Evolutionary conservation across 176 grass and related monocot genomes (phyloP).

Genomic region (Zoysia japonica): DNA sequence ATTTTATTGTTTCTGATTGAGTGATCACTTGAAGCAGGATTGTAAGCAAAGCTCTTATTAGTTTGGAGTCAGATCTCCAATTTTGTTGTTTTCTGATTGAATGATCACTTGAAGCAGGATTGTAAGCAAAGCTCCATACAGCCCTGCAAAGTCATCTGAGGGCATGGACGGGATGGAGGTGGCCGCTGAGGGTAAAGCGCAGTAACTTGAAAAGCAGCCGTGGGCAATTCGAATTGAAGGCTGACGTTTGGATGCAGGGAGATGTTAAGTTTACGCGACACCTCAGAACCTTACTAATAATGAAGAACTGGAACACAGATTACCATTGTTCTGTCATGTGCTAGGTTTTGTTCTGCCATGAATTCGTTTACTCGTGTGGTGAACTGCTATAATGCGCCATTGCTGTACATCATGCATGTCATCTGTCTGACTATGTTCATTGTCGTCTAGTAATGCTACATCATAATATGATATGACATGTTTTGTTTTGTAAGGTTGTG

Average conservation of each 20-base stretch:
- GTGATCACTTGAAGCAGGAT: slow-evolving; percentile 49
- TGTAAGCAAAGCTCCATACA: slow-evolving; percentile 79
- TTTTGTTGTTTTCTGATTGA: slow-evolving; percentile 11
- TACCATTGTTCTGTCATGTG: slow-evolving; percentile 27
- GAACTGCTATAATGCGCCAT: slow-evolving; percentile 9
- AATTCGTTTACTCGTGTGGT: slow-evolving; percentile 23
- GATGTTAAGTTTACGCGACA: slow-evolving; percentile 18
- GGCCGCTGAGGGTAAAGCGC: slow-evolving; percentile 44
- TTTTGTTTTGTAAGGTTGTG: background rate
- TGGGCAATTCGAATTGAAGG: slow-evolving; percentile 7
- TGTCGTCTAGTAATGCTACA: slow-evolving; percentile 34
- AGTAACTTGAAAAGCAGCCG: slow-evolving; percentile 35
- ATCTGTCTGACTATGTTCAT: slow-evolving; percentile 32
- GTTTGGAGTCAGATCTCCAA: background rate
- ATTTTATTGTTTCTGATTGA: slow-evolving; percentile 6
- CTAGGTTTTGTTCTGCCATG: slow-evolving; percentile 40
- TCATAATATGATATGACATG: background rate
- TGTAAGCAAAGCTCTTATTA: slow-evolving; percentile 64
- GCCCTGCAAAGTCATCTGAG: slow-evolving; percentile 52
- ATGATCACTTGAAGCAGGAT: slow-evolving; percentile 49
- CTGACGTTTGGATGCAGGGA: slow-evolving; percentile 33
- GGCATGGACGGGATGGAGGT: slow-evolving; percentile 54
- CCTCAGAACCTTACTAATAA: slow-evolving; percentile 46
- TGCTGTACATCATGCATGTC: slow-evolving; percentile 39
- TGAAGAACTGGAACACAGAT: slow-evolving; percentile 31